Base-by-base conservation (phyloP, 768 basidiomycete species). In the Boletellus emodensis region DNA sequence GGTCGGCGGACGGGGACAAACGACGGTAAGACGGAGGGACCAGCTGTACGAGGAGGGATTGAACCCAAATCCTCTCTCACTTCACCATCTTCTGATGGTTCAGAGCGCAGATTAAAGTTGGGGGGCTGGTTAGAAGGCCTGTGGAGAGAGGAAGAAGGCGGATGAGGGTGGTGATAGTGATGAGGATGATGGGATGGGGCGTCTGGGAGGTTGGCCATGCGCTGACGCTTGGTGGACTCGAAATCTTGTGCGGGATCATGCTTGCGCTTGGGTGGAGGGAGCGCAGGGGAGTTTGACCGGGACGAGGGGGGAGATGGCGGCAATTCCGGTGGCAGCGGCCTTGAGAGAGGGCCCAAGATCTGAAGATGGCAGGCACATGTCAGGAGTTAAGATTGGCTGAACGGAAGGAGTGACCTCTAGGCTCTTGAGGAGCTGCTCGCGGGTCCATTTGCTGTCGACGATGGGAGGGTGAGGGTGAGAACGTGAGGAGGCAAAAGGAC, bases 1-100 rank as follows among this genome's bases (percentile, higher is more conserved):
- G 85, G 85, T 12, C 85, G 76, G 43, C 83, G 79, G 51, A 87
- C 77, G 51, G 85, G 86, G 17, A 83, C 77, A 55, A 58, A 61
- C 28, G 58, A 59, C 13, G 63, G 67, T 63, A 67, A 58, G 59
- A 60, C 68, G 52, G 66, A 60, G 60, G 59, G 64, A 36, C 63
- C 63, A 41, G 64, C 52, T 41, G 61, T 52, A 32, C 54, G 61
- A 47, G 57, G 32, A n/a, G 58, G 40, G 39, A 64, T 15, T 40
- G 59, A 48, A 12, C 44, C 54, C 15, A 61, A 35, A 8, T 76
- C 77, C 49, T 77, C 77, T 49, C 66, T 69, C 9, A 78, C 68
- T 54, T 76, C 76, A 34, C 77, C 76, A 50, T 76, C 77, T 52
- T 77, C 77, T 33, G 69, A 61, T 3, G 74, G 72, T 35, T 78